phyloP scores from a whole-genome alignment of 129 eudicot genomes.

The Artemisia tridentata region DNA sequence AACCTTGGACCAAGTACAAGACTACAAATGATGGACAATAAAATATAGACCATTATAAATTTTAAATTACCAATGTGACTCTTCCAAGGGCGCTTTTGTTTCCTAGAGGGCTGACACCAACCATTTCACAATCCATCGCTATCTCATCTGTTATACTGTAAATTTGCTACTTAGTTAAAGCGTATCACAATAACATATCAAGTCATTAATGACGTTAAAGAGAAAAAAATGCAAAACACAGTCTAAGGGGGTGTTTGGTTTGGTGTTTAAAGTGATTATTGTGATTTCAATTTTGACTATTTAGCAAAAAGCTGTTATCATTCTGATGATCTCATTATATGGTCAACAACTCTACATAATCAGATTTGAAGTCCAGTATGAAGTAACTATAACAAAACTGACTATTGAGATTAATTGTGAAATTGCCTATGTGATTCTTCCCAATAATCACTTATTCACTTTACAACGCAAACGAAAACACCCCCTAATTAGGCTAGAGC shows the following conservation, averaged over 20 bases:
- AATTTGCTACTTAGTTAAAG: conserved; percentile 22
- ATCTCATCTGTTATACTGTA: conserved; percentile 68
- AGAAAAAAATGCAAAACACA: too few species aligned
- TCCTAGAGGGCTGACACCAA: conserved; percentile 80
- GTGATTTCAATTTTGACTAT: background rate
- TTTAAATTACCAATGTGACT: conserved; percentile 70
- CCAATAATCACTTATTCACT: conserved; percentile 2
- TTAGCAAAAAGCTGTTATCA: background rate
- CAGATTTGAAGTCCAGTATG: background rate
- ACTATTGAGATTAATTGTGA: background rate
- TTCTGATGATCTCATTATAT: background rate
- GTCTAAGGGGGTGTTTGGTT: conserved; percentile 6
- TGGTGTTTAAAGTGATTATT: background rate
- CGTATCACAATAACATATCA: background rate
- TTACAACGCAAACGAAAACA: background rate
- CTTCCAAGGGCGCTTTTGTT: conserved; percentile 98
- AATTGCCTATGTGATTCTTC: background rate
- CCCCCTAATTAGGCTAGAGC: too few species aligned
- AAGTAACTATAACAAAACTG: background rate
- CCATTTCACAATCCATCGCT: conserved; percentile 99
- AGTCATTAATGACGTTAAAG: background rate
- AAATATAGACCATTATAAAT: background rate
- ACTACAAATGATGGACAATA: background rate
- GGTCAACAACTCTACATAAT: background rate
- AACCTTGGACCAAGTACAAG: conserved; percentile 18